Evolutionary conservation across 1,139 yeast genomes (phyloP), one percentile per base, ranked within the genome.

Genomic region (Debaryomyces fabryi): DNA sequence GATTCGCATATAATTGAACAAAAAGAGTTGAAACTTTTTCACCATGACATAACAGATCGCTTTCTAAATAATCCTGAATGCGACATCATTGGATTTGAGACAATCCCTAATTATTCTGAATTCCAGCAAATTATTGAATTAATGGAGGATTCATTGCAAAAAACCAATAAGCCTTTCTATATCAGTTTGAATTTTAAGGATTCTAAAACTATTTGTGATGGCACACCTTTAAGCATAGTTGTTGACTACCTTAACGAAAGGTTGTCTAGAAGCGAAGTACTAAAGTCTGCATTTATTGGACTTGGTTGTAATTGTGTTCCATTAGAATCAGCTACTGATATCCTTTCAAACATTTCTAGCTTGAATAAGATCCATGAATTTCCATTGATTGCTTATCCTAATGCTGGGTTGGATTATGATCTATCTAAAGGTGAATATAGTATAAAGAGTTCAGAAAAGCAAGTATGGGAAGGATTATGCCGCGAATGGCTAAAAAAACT

Each of bases 21-120:
- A 4, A 18, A 59, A 2, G 65, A 65, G 8, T 59, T 85, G 46
- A 58, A 55, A 4, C 60, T 63, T 3, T 84, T 81, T 60, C 90
- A 86, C 59, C 45, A 55, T 13, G 78, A 77, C 7, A 66, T 86
- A 53, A 65, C 82, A 12, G 55, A 67, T 12, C 74, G 69, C 30
- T 67, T 81, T 39, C 52, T 68, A 12, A 43, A 53, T 1, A 64
- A 71, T 15, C 60, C 63, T 1, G 57, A 67, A 3, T 81, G 84
- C 3, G 87, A 82, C 53, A 50, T 79, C 2, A 63, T 86, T n/a
- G 82, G 80, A 1, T 68, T 85, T 49, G 93, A 86, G 60, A 86
- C 93, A 1, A 75, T 86, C 12, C 91, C 92, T 2, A 77, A 71
- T 48, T 60, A 74, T 21, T 52, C 54, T 33, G 93, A 86, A 62